Conservation (phyloP, 495 filamentous ascomycete species). For the Hypomontagnella monticulosa region DNA sequence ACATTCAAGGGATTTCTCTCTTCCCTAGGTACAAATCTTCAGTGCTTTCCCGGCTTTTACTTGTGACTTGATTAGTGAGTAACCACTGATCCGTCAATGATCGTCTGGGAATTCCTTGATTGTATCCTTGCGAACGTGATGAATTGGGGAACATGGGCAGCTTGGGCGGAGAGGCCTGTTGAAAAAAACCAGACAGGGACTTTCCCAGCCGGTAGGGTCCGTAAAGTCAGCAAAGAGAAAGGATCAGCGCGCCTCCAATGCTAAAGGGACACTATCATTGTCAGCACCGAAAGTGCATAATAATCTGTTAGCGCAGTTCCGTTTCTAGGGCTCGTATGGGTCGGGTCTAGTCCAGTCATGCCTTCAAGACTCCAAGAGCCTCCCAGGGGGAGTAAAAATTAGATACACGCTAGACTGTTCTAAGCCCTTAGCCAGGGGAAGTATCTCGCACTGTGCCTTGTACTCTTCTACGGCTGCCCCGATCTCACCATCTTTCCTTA, state of each 20-base stretch:
- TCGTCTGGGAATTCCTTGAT: slow-evolving; percentile 31
- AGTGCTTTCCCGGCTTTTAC: not conserved
- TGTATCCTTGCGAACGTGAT: slow-evolving; percentile 29
- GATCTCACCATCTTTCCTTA: slow-evolving; percentile 26
- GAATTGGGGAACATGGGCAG: slow-evolving; percentile 17
- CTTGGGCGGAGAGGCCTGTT: slow-evolving; percentile 8
- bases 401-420: slow-evolving; percentile 38
- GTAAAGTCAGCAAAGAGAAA: slow-evolving; percentile 21
- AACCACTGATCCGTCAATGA: slow-evolving; percentile 21
- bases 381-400: slow-evolving; percentile 39
- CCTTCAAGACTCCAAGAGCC: slow-evolving; percentile 24
- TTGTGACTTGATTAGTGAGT: slow-evolving; percentile 1
- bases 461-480: slow-evolving; percentile 24
- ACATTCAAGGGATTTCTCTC: not conserved
- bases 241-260: slow-evolving; percentile 35
- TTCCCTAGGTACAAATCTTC: not conserved
- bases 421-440: slow-evolving; percentile 5
- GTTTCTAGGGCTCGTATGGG: slow-evolving; percentile 3
- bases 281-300: slow-evolving; percentile 6
- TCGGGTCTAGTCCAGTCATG: not conserved
- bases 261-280: slow-evolving; percentile 14
- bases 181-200: slow-evolving; percentile 13
- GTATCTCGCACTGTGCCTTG: slow-evolving; percentile 27
- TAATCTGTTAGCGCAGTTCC: slow-evolving; percentile 28
- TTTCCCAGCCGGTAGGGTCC: slow-evolving; percentile 29